A percentile compares a stretch with the other conserved stretches of the same genome.
These are phyloP conservation scores for Ogataea saltuana DNA, from an alignment of 805 yeast species.

Conservation along the genomic window DNA sequence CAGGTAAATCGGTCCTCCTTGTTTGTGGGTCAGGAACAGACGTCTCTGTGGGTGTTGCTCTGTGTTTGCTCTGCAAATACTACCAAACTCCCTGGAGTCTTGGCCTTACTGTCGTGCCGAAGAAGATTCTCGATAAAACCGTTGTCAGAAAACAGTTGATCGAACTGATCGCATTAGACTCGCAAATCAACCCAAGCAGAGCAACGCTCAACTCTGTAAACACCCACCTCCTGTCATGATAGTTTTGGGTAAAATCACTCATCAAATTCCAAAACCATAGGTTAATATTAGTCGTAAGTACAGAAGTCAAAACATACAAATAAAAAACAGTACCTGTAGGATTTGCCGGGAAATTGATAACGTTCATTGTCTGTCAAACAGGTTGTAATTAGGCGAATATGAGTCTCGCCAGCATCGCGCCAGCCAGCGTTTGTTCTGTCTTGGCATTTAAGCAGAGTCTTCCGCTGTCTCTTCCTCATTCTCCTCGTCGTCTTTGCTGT, in stretches of 20 bases:
- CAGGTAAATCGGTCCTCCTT: conserved; percentile 37
- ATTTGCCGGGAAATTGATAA: too few relatives aligned
- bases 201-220: conserved; percentile 76
- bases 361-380: too few relatives aligned
- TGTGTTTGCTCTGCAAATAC: conserved; percentile 50
- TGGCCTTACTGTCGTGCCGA: too few relatives aligned
- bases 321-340: too few relatives aligned
- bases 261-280: neutral
- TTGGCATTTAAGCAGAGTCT: too few relatives aligned
- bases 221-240: conserved; percentile 47
- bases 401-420: too few relatives aligned
- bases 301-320: neutral
- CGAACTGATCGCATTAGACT: conserved; percentile 36
- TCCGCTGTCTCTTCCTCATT: neutral
- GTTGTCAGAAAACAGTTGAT: conserved; percentile 7
- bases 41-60: conserved; percentile 59
- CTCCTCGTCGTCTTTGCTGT: conserved; percentile 7
- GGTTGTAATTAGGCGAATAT: too few relatives aligned
- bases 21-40: conserved; percentile 69
- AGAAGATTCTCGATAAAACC: too few relatives aligned
- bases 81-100: conserved; percentile 28
- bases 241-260: neutral
- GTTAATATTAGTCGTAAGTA: neutral
- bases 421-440: too few relatives aligned
- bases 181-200: conserved; percentile 73